Conservation (phyloP, 345 rosid genomes). For the Hevea brasiliensis region DNA sequence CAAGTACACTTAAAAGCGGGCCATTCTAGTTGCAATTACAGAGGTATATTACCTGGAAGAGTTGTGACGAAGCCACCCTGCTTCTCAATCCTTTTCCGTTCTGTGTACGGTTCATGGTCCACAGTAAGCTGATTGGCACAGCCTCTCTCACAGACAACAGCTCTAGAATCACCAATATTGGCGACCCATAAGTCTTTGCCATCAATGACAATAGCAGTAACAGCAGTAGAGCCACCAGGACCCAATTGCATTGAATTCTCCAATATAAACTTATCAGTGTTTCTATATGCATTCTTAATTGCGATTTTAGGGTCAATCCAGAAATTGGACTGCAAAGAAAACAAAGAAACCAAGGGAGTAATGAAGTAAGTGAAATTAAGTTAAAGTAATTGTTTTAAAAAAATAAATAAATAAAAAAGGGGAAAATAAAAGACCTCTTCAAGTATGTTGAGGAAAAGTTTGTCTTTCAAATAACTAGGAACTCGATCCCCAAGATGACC, state of each 20-base stretch:
- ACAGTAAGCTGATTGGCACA: constrained; percentile 54
- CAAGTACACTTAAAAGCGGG: constrained; percentile 7
- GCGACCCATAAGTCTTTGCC: constrained; percentile 64
- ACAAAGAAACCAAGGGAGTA: neutral
- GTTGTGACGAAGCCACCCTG: constrained; percentile 55
- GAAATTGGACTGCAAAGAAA: constrained; percentile 41
- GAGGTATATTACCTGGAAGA: constrained; percentile 48
- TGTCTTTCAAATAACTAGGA: constrained; percentile 49
- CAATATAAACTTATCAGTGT: constrained; percentile 49
- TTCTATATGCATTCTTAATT: constrained; percentile 46
- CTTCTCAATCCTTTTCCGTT: constrained; percentile 49
- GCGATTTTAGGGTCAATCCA: constrained; percentile 46
- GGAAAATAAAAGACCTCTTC: constrained; percentile 35
- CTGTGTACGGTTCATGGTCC: constrained; percentile 53
- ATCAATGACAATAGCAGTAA: constrained; percentile 55
- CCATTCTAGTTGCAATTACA: neutral
- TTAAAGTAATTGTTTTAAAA: neutral
- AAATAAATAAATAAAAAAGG: neutral
- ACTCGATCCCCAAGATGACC: constrained; percentile 64
- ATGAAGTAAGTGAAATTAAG: neutral
- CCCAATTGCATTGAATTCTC: constrained; percentile 54
- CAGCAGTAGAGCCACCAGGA: constrained; percentile 64
- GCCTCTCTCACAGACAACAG: constrained; percentile 55
- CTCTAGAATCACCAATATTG: constrained; percentile 56
- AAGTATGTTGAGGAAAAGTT: constrained; percentile 52